Conservation (phyloP, 768 basidiomycete species). For the Exsudoporus frostii region DNA sequence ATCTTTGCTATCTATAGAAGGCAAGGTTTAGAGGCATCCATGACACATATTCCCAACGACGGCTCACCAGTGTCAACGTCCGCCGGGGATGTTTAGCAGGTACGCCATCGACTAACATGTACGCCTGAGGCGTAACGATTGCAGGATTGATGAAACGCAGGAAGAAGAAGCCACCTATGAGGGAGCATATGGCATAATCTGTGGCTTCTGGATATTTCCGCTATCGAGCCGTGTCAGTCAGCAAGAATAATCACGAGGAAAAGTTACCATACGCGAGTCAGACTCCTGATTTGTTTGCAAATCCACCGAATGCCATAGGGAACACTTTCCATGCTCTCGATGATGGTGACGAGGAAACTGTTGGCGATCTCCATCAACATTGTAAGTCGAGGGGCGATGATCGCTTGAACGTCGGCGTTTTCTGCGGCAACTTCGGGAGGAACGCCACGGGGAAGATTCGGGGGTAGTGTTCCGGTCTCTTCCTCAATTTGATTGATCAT, state of each 20-base stretch:
- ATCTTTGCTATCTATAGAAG: slow-evolving; percentile 89
- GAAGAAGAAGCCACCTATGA: slow-evolving; percentile 99
- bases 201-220: slow-evolving; percentile 99
- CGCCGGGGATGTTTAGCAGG: slow-evolving; percentile 97
- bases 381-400: slow-evolving; percentile 93
- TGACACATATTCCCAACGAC: background rate
- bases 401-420: slow-evolving; percentile 94
- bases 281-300: slow-evolving; percentile 97
- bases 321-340: slow-evolving; percentile 97
- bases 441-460: slow-evolving; percentile 89
- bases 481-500: slow-evolving; percentile 99
- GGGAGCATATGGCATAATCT: slow-evolving; percentile 96
- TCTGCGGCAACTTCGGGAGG: slow-evolving; percentile 92
- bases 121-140: slow-evolving; percentile 98
- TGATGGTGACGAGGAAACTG: slow-evolving; percentile 94
- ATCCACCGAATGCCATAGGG: slow-evolving; percentile 99
- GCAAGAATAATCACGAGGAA: background rate
- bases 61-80: slow-evolving; percentile 82
- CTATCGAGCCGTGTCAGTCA: slow-evolving; percentile 40
- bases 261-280: slow-evolving; percentile 72
- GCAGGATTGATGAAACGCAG: slow-evolving; percentile 99
- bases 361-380: slow-evolving; percentile 99
- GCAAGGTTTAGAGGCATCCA: slow-evolving; percentile 2
- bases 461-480: slow-evolving; percentile 88
- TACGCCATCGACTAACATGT: slow-evolving; percentile 98